Base-by-base conservation (phyloP, 768 basidiomycete species). In the Xerocomellus chrysenteron region DNA sequence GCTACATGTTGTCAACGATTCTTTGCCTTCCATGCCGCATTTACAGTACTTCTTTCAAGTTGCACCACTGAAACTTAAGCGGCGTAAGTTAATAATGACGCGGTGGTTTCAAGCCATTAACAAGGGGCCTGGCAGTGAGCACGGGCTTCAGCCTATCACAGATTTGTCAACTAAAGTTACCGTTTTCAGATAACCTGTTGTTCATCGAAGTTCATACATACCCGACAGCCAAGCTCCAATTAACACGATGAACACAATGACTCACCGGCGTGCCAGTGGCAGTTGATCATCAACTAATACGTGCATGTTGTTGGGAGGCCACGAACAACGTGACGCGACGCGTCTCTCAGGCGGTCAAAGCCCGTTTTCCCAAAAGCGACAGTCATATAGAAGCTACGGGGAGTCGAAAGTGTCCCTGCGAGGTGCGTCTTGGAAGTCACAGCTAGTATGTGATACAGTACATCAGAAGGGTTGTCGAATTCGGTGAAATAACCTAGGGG, bases 191-290 rank as follows among this genome's bases (percentile, higher is more conserved):
- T n/a, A n/a, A n/a, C n/a, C n/a, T n/a, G n/a, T n/a, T n/a, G n/a
- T n/a, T n/a, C n/a, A n/a, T n/a, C n/a, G n/a, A n/a, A n/a, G 21
- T 21, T 21, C 21, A 21, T 21, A 26, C 21, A 21, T 21, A 26
- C 26, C 26, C 26, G 26, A 26, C 26, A 26, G 26, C 26, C 26
- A 26, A 26, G 26, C 26, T 30, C 8, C 30, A 9, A 30, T 30
- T 30, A 30, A 3, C 26, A 30, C 47, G 42, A 30, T 55, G 12
- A 30, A 10, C n/a, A 35, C 44, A 44, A 57, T n/a, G 59, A 44
- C n/a, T 47, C 19, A 32, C 39, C 14, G 30, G 56, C 45, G 33
- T 53, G 60, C 35, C 40, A 49, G 52, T 41, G 55, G 43, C 36
- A 49, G 47, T 24, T 28, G 40, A 59, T 24, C 32, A 32, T 26